Evolutionary conservation across 2,329 filamentous ascomycete genomes (phyloP).

Genomic region (Botrytis paeoniae): DNA sequence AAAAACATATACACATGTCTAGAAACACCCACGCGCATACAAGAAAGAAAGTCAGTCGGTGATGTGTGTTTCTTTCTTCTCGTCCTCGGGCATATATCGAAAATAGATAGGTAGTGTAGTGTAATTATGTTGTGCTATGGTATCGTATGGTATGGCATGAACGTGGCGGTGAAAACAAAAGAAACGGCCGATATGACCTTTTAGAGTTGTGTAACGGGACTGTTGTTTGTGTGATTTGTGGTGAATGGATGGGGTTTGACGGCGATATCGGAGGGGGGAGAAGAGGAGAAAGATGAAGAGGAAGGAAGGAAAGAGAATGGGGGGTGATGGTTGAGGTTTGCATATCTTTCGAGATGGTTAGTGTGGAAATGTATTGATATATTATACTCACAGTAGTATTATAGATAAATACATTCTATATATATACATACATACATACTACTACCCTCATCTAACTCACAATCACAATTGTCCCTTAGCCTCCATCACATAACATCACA

Average conservation of each 20-base stretch:
- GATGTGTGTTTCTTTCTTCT: not conserved
- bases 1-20: not conserved
- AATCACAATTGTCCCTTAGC: too few relatives aligned
- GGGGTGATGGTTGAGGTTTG: not conserved
- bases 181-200: not conserved
- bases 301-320: too few relatives aligned
- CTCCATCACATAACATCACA: too few relatives aligned
- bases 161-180: not conserved
- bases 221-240: not conserved
- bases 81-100: not conserved
- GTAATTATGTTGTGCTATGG: not conserved
- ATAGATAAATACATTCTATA: too few relatives aligned
- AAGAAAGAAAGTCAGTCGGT: not conserved
- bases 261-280: not conserved
- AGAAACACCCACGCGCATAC: not conserved
- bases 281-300: not conserved
- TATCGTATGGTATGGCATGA: not conserved
- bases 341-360: not conserved
- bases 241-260: not conserved
- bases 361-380: too few relatives aligned
- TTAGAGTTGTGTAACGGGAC: not conserved
- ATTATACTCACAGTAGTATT: too few relatives aligned
- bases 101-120: not conserved
- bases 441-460: too few relatives aligned
- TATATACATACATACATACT: too few relatives aligned